A percentile compares a stretch with the other conserved stretches of the same genome.
These are phyloP conservation scores for Plantago major DNA, from an alignment of 257 asterid species.

Conservation along the genomic window DNA sequence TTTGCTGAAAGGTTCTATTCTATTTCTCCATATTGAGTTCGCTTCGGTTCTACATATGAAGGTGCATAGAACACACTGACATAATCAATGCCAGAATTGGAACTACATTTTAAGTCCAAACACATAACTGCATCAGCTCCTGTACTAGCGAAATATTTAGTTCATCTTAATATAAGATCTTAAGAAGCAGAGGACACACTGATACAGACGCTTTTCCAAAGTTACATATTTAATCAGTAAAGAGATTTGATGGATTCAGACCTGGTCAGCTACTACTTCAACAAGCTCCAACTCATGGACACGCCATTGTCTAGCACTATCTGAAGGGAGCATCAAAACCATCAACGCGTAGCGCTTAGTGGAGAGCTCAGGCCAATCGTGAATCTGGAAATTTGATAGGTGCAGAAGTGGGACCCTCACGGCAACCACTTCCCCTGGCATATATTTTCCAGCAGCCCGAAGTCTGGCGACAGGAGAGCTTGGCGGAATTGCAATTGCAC, in stretches of 20 bases:
- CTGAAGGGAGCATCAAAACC: constrained; percentile 97
- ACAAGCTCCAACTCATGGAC: constrained; percentile 96
- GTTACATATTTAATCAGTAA: constrained; percentile 3
- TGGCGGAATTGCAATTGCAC: constrained; percentile 74
- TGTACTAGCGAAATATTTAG: neutral
- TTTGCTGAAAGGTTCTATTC: no score
- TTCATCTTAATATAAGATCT: neutral
- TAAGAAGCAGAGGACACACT: neutral
- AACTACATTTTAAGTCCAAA: no score
- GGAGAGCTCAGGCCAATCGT: constrained; percentile 96
- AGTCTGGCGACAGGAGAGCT: constrained; percentile 81
- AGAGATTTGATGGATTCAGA: constrained; percentile 23
- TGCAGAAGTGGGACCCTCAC: constrained; percentile 89
- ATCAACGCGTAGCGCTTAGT: constrained; percentile 87
- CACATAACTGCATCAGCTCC: neutral
- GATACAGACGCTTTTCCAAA: neutral
- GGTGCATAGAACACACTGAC: no score
- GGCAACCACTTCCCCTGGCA: constrained; percentile 95
- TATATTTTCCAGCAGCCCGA: constrained; percentile 66
- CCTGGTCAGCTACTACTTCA: constrained; percentile 99
- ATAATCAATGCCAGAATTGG: no score
- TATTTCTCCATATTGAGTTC: no score
- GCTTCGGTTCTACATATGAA: no score
- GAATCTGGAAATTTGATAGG: constrained; percentile 83
- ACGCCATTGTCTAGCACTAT: constrained; percentile 98